Base-by-base conservation (phyloP, 345 rosid species). In the Eucalyptus brandiana region DNA sequence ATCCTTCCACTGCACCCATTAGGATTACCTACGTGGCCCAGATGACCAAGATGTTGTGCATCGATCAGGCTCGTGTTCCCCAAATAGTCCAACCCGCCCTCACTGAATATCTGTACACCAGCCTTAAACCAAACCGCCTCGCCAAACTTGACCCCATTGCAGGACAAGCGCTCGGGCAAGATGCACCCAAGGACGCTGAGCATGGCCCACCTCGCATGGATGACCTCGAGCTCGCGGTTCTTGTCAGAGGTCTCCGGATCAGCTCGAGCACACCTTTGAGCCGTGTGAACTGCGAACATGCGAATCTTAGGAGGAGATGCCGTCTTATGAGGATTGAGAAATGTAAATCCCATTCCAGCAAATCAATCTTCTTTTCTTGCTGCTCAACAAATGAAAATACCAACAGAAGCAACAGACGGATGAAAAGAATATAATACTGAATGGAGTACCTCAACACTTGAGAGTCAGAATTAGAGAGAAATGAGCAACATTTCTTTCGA, bases 1-100 rank as follows among this genome's bases (percentile, higher is more conserved):
- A 90, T 58, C 91, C 89, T 65, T 88, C 89, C 53, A 86, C 88
- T 34, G 87, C 87, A 9, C 88, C 90, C 90, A 90, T 90, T 37
- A 88, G 67, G 34, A 86, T 5, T 30, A 90, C 87, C 87, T 90
- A 37, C 7, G 83, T 76, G 16, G 91, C 90, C 90, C 85, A 86
- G 6, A 76, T 76, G 26, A 67, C 88, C 30, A 86, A 72, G 56
- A 90, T 86, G 48, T 18, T 86, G 83, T 7, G 67, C 87, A 16
- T 86, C 53, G 60, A 90, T 86, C 62, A 90, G 45, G 83, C 87
- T 69, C 26, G 81, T 34, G 87, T 88, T 90, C 9, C 67, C 88
- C 48, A 72, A 76, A 32, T 72, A 88, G 53, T 86, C 90, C 34
- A 88, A 76, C 67, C 87, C 54, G 9, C 88, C 87, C 72, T 90